Base-by-base conservation (phyloP, 495 filamentous ascomycete species). In the Thozetella sp. region DNA sequence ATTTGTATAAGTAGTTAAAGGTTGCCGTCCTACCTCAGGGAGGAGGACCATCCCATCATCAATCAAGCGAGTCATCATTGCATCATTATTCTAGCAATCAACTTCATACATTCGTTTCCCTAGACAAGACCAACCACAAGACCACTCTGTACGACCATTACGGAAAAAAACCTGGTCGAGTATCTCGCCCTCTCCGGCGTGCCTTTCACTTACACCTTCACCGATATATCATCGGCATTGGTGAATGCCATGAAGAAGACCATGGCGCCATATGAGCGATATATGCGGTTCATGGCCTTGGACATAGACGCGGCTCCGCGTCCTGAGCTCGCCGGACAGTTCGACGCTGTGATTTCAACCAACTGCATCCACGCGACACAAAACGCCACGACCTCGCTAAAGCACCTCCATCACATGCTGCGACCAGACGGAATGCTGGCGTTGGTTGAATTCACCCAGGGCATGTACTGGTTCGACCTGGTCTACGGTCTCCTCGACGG, bases 401-500 rank as follows among this genome's bases (percentile, higher is more conserved):
- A n/a, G n/a, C n/a, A 81, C 45, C 69, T 79, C 1, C 64, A 56
- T 6, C 48, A 63, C 17, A 58, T 76, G 50, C 64, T 83, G 0
- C 69, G 71, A 0, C 60, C 72, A 0, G 76, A 77, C 50, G 82
- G 81, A 0, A 60, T 76, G 26, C 26, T 83, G 1, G 64, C 65
- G 13, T 56, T 83, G 25, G 48, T 81, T 1, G 82, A 85, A 62
- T 60, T 82, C 22, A 83, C 76, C 0, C 57, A 60, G 10, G 69
- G 64, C 11, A 45, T 76, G 0, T 70, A 71, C 57, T 81, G 75
- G 64, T 67, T 80, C 12, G 81, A 86, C 53, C 54, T 86, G 25
- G 69, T 80, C 13, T 83, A 78, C 54, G 81, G 81, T 2, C 62
- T 80, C 4, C 70, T 85, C 0, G 76, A 81, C n/a, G 81, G 82